Evolutionary conservation across 257 asterid genomes (phyloP).

Genomic region (Solanum chilense): DNA sequence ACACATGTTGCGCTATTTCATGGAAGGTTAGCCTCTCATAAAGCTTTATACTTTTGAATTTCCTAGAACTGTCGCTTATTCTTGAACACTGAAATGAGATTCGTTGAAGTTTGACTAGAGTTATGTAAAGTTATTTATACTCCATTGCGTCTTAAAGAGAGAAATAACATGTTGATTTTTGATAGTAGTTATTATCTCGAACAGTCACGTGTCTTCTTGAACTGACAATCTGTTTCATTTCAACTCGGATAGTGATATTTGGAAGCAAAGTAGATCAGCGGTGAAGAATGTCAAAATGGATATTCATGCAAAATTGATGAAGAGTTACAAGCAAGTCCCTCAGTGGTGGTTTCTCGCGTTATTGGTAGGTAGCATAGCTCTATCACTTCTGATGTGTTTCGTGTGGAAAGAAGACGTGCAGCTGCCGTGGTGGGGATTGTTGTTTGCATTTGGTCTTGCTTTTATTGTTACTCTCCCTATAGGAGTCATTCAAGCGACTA

Average conservation of each 20-base stretch:
- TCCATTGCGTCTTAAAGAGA: neutral
- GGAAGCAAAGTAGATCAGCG: constrained; percentile 81
- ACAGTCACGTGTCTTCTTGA: neutral
- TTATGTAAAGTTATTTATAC: neutral
- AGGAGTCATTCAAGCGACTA: constrained; percentile 92
- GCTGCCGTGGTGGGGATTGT: constrained; percentile 93
- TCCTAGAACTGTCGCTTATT: neutral
- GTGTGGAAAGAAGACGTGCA: constrained; percentile 79
- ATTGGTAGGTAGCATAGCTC: constrained; percentile 46
- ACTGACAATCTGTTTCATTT: neutral
- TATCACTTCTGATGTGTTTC: constrained; percentile 60
- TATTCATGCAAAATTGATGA: constrained; percentile 72
- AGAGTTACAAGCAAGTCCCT: constrained; percentile 79
- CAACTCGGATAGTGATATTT: constrained; percentile 50
- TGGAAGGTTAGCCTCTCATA: constrained; percentile 57
- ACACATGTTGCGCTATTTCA: constrained; percentile 84
- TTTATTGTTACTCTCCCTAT: constrained; percentile 84
- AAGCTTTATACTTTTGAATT: neutral
- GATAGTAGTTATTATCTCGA: neutral
- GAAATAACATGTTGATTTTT: neutral
- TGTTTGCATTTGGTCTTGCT: constrained; percentile 75
- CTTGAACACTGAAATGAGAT: neutral
- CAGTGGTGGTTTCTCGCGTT: constrained; percentile 80
- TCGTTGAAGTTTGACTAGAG: neutral
- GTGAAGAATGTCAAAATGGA: constrained; percentile 53